Base-by-base conservation (phyloP, 257 asterid genomes). In the Gentiana straminea region DNA sequence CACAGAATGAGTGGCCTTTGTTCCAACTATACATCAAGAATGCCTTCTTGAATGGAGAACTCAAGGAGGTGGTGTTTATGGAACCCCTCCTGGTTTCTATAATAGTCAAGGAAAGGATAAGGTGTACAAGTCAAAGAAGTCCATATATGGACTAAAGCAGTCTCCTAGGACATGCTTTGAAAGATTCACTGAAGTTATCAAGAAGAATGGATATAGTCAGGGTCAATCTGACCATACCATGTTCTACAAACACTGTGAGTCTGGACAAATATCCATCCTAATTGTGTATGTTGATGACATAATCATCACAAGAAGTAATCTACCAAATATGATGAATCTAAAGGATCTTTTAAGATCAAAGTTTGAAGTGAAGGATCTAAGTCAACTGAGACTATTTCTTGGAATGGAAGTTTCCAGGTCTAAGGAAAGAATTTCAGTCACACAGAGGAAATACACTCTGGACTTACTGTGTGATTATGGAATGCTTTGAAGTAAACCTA, bases 221-320 rank as follows among this genome's bases (percentile, higher is more conserved):
- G 33, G 39, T 43, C 24, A 45, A 7, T 58, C 0, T 39, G 8
- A 58, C 11, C 53, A 58, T 33, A 43, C 39, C 13, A 38, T 6
- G 12, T 45, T 58, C 35, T 6, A 13, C 1, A 58, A 58, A 58
- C 11, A 33, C 5, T 0, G n/a, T 24, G 24, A 24, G 45, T 13
- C 37, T 4, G 13, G 11, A 38, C 24, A 57, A 44, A 9, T 57
- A 8, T 15, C 0, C 3, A 0, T 32, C 5, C 6, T 44, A 7
- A 58, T 44, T 24, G 33, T 58, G 38, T 46, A 58, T 46, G 41
- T 13, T 7, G 54, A 46, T 58, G 35, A 33, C n/a, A 50, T 52
- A n/a, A 7, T 43, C 51, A 33, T 61, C 13, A 61, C 32, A 2
- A 44, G 52, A 8, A 35, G 43, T 51, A 44, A 3, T 10, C 36